Percentiles rank a stretch among this genome's conserved stretches.
Conservation (phyloP, 2,329 filamentous ascomycete species). For the Pyrenophora seminiperda region DNA sequence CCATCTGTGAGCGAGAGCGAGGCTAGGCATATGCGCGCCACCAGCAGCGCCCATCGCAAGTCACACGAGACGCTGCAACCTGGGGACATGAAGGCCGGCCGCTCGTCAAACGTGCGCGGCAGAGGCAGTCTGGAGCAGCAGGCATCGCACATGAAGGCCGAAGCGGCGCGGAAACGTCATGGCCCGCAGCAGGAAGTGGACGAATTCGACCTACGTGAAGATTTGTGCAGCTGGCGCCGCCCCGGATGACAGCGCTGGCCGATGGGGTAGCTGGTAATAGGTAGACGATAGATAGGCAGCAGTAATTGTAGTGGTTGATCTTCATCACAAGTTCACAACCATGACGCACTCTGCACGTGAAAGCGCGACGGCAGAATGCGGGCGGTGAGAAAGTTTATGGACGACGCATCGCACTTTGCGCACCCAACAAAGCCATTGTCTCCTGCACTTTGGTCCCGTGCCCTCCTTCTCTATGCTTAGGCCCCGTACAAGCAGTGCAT, state of each 20-base stretch:
- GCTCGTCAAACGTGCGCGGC: constrained; percentile 37
- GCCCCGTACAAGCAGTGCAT: constrained; percentile 43
- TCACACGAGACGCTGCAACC: constrained; percentile 46
- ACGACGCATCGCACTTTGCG: constrained; percentile 12
- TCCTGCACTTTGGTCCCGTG: constrained; percentile 2
- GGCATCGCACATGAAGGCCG: constrained; percentile 50
- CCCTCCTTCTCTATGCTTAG: constrained; percentile 43
- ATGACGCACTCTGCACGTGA: constrained; percentile 39
- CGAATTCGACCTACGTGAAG: constrained; percentile 56
- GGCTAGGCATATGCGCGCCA: constrained; percentile 25
- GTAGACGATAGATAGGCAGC: not conserved
- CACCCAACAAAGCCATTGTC: constrained; percentile 7
- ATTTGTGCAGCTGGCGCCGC: constrained; percentile 55
- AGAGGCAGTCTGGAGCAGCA: constrained; percentile 51
- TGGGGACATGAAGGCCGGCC: constrained; percentile 26
- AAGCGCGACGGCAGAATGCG: constrained; percentile 40
- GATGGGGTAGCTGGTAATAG: not conserved
- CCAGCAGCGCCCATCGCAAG: constrained; percentile 34
- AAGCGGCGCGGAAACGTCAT: constrained; percentile 44
- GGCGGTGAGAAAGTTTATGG: constrained; percentile 39
- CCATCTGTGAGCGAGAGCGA: constrained; percentile 44
- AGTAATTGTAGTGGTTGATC: not conserved
- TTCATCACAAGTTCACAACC: not conserved
- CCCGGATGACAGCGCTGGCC: constrained; percentile 13
- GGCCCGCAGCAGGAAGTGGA: constrained; percentile 52